These are phyloP conservation scores for Parachaetomium inaequale DNA, from an alignment of 495 filamentous ascomycete genomes.

Conservation along the genomic window DNA sequence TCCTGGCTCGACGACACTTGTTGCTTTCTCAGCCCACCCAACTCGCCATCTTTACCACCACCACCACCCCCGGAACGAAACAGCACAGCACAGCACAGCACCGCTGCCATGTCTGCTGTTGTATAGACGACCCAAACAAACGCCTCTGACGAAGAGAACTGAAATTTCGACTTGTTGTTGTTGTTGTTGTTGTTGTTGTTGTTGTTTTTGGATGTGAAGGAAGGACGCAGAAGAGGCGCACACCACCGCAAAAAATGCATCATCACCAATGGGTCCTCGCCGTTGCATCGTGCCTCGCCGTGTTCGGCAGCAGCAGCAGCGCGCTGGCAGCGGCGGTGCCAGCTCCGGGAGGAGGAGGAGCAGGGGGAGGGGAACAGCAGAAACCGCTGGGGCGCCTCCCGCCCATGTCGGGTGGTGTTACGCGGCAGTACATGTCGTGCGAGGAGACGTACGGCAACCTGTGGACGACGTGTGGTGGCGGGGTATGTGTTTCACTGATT, in stretches of 20 bases:
- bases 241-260: neutral
- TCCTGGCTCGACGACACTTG: too few species aligned
- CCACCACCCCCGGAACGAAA: too few species aligned
- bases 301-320: too few species aligned
- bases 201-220: neutral
- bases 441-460: conserved; percentile 37
- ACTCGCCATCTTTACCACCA: too few species aligned
- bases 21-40: too few species aligned
- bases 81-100: too few species aligned
- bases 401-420: neutral
- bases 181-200: too few species aligned
- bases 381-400: neutral
- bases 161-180: too few species aligned
- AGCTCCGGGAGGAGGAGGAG: too few species aligned
- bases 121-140: too few species aligned
- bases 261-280: neutral
- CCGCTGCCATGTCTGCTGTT: too few species aligned
- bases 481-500: conserved; percentile 10
- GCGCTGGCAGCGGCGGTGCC: neutral
- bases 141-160: neutral
- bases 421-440: conserved; percentile 30
- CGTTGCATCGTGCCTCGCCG: too few species aligned
- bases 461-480: conserved; percentile 34
- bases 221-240: neutral
- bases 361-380: neutral